A percentile compares a stretch with the other conserved stretches of the same genome.
Evolutionary conservation across 176 grass and related monocot genomes (phyloP).

Genomic region (Olyra latifolia): DNA sequence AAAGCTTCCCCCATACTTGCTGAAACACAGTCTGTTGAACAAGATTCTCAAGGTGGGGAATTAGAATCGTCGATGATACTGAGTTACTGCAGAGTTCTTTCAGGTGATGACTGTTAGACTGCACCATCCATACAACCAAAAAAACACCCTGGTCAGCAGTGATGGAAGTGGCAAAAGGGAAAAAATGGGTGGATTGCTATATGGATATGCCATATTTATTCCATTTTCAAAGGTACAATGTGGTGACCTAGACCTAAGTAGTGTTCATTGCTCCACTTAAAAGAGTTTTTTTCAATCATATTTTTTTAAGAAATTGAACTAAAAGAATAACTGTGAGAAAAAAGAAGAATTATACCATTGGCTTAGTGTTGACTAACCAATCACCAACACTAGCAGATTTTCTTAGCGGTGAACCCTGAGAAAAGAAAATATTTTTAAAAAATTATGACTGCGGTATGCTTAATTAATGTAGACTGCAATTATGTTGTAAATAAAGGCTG

Average conservation of each 20-base stretch:
- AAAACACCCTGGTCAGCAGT: not conserved
- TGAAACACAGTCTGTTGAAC: conserved; percentile 93
- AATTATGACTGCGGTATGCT: not conserved
- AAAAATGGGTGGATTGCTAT: not conserved
- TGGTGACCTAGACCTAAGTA: not conserved
- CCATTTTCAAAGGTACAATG: not conserved
- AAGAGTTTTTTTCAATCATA: not conserved
- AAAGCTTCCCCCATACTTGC: conserved; percentile 56
- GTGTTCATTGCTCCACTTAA: not conserved
- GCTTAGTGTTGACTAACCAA: conserved; percentile 64
- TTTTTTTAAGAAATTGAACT: not conserved
- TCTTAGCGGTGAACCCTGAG: conserved; percentile 68
- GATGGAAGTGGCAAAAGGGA: not conserved
- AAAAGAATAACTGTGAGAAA: conserved; percentile 6
- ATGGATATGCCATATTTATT: not conserved
- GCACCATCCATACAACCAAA: conserved; percentile 23
- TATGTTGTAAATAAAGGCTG: conserved; percentile 33
- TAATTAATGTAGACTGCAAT: conserved; percentile 13
- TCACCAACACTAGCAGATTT: conserved; percentile 99
- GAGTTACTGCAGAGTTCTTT: conserved; percentile 78
- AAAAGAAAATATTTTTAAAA: conserved; percentile 31
- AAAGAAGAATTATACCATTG: conserved; percentile 61
- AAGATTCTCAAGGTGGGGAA: conserved; percentile 98
- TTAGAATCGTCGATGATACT: conserved; percentile 70
- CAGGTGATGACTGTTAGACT: conserved; percentile 58